These are phyloP conservation scores for bread wheat (Triticum aestivum) DNA, from an alignment of 176 grass and related monocot genomes.

Conservation along the genomic window DNA sequence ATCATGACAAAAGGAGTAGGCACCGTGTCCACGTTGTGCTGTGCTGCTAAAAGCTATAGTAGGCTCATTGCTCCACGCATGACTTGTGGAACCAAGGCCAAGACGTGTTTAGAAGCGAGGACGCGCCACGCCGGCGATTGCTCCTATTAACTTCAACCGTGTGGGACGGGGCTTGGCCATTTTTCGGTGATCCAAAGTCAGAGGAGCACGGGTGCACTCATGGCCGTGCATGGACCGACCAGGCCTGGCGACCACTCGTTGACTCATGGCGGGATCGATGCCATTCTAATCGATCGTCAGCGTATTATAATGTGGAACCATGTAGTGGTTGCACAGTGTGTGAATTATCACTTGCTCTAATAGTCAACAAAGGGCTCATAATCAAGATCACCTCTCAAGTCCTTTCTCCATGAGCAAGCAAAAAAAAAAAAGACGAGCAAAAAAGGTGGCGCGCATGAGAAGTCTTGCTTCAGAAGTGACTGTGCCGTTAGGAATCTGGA, in stretches of 20 bases:
- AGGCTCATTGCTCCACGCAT: too few relatives aligned
- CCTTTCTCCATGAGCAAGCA: neutral
- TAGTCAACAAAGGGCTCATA: constrained; percentile 34
- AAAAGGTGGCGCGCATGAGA: neutral
- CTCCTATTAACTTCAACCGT: constrained; percentile 36
- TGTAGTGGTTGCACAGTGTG: constrained; percentile 14
- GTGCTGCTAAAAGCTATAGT: neutral
- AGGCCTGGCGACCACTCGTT: neutral
- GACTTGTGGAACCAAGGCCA: too few relatives aligned
- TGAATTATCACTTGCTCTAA: constrained; percentile 18
- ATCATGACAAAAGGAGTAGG: neutral
- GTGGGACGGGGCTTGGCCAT: constrained; percentile 7
- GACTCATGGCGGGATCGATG: neutral
- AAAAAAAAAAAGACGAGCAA: neutral
- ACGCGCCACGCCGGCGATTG: constrained; percentile 20
- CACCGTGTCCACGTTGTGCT: neutral
- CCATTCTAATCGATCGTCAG: neutral
- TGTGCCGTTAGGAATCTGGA: constrained; percentile 13
- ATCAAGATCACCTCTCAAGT: neutral
- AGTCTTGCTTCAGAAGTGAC: constrained; percentile 20
- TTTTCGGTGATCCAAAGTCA: constrained; percentile 20
- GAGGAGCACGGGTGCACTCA: constrained; percentile 8
- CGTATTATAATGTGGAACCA: neutral
- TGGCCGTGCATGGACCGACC: constrained; percentile 15
- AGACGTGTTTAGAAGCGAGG: neutral